phyloP scores from a whole-genome alignment of 1,284 basidiomycete genomes.

The Cryptococcus hybrid region DNA sequence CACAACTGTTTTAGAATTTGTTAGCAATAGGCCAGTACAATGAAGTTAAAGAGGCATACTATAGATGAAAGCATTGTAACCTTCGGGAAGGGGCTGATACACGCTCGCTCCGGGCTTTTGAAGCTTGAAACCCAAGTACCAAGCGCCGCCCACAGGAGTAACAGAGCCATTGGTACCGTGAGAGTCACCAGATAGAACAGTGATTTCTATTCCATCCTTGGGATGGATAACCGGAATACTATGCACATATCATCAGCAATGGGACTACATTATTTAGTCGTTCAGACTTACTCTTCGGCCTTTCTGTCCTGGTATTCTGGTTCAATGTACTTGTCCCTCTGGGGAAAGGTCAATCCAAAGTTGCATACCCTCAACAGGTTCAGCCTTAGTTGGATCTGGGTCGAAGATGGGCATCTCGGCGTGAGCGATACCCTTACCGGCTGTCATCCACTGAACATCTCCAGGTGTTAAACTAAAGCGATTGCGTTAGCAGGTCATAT shows the following conservation, averaged over 20 bases:
- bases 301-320: conserved; percentile 56
- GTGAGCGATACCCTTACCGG: conserved; percentile 67
- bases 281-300: conserved; percentile 51
- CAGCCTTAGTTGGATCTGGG: conserved; percentile 58
- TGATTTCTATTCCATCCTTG: conserved; percentile 69
- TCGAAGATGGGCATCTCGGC: conserved; percentile 84
- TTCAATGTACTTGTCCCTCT: conserved; percentile 75
- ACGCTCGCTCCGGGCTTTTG: conserved; percentile 62
- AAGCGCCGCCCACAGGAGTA: conserved; percentile 83
- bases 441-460: conserved; percentile 95
- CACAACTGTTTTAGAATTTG: too few species aligned
- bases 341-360: conserved; percentile 93
- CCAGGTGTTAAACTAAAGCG: conserved; percentile 55
- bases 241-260: background rate
- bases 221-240: conserved; percentile 74
- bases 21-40: background rate
- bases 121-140: conserved; percentile 84
- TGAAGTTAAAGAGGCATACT: conserved; percentile 53
- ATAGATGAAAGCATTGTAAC: conserved; percentile 82
- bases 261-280: background rate
- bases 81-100: conserved; percentile 80
- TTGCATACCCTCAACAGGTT: conserved; percentile 64
- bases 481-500: too few species aligned
- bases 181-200: conserved; percentile 84
- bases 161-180: conserved; percentile 66